phyloP scores from a whole-genome alignment of 2,329 filamentous ascomycete species.

The Colletotrichum euphorbiae region DNA sequence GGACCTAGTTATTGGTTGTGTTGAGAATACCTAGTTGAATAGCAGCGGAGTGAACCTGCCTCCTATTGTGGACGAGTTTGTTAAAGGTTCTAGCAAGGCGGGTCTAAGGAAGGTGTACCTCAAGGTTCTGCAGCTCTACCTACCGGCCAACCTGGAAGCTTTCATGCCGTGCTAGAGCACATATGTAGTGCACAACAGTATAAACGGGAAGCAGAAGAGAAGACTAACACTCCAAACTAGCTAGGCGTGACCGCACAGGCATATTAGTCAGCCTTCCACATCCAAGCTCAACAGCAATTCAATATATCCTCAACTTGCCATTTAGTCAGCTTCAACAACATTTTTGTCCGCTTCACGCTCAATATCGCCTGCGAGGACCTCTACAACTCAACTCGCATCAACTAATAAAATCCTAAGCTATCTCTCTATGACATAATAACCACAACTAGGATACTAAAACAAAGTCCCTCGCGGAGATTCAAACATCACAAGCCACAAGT shows the following conservation, averaged over 20 bases:
- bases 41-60: conserved; percentile 50
- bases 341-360: conserved; percentile 55
- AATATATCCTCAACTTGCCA: conserved; percentile 57
- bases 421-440: too few species aligned
- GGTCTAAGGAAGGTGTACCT: conserved; percentile 62
- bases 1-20: conserved; percentile 56
- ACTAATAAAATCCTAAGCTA: too few species aligned
- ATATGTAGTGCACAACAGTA: conserved; percentile 46
- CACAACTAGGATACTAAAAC: too few species aligned
- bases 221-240: conserved; percentile 45
- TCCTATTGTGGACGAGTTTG: conserved; percentile 56
- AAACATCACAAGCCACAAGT: too few species aligned
- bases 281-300: too few species aligned
- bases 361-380: too few species aligned
- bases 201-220: neutral
- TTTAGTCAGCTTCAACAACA: conserved; percentile 60
- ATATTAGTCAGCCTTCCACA: conserved; percentile 59
- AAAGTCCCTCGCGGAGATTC: too few species aligned
- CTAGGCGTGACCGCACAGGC: conserved; percentile 66
- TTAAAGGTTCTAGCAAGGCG: conserved; percentile 56
- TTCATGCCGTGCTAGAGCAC: conserved; percentile 60
- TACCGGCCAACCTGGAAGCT: conserved; percentile 45
- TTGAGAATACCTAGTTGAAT: conserved; percentile 60
- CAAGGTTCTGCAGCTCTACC: conserved; percentile 57
- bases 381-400: too few species aligned